A percentile compares a stretch with the other conserved stretches of the same genome.
phyloP scores from a whole-genome alignment of 805 yeast genomes.

The Lipomyces oligophaga region DNA sequence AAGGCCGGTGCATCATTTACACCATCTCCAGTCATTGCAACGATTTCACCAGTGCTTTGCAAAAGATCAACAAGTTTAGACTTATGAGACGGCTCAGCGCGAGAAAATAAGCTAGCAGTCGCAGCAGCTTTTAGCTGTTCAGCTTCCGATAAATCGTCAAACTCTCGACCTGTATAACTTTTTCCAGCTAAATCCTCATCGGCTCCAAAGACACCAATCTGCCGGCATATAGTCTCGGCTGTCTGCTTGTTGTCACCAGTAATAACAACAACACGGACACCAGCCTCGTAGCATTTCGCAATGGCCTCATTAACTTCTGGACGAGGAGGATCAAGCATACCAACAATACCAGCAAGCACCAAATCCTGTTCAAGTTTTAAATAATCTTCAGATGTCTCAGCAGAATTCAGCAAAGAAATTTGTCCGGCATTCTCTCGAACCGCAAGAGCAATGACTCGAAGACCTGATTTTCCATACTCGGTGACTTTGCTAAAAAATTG shows the following conservation, averaged over 20 bases:
- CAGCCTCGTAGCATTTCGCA: slow-evolving; percentile 45
- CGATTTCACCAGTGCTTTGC: slow-evolving; percentile 48
- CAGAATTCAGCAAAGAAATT: slow-evolving; percentile 11
- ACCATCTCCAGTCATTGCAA: slow-evolving; percentile 65
- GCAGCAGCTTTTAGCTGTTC: slow-evolving; percentile 45
- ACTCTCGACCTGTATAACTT: slow-evolving; percentile 44
- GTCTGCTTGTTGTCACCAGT: slow-evolving; percentile 50
- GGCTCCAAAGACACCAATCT: slow-evolving; percentile 43
- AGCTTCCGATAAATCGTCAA: slow-evolving; percentile 35
- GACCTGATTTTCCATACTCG: slow-evolving; percentile 43
- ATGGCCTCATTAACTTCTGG: slow-evolving; percentile 45
- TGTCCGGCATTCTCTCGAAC: slow-evolving; percentile 32
- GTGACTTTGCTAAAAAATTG: slow-evolving; percentile 40
- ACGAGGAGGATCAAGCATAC: slow-evolving; percentile 51
- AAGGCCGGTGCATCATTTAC: slow-evolving; percentile 64
- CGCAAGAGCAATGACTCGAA: slow-evolving; percentile 49
- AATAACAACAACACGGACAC: slow-evolving; percentile 48
- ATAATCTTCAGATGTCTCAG: slow-evolving; percentile 32
- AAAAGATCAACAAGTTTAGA: slow-evolving; percentile 49
- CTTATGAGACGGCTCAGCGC: slow-evolving; percentile 57
- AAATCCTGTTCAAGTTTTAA: slow-evolving; percentile 38
- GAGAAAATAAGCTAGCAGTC: slow-evolving; percentile 48
- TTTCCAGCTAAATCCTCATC: slow-evolving; percentile 35
- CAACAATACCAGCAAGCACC: slow-evolving; percentile 46
- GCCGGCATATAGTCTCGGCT: slow-evolving; percentile 48